phyloP scores from a whole-genome alignment of 2,329 filamentous ascomycete genomes.

The Lasiodiplodia hormozganensis region DNA sequence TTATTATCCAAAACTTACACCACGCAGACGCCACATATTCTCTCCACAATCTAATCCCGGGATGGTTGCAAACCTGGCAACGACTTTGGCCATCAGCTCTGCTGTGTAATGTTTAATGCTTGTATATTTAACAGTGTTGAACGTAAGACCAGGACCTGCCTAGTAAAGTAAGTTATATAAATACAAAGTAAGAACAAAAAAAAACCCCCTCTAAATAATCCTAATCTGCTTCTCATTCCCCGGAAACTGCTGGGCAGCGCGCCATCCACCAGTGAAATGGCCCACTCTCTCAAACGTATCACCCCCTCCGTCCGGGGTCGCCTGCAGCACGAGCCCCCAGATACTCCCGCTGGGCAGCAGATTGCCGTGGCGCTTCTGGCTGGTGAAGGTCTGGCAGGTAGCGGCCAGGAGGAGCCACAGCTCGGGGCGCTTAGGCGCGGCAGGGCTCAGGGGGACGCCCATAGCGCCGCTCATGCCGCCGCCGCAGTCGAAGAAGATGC shows the following conservation, averaged over 20 bases:
- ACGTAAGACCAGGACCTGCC: too few species aligned
- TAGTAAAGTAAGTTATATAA: background rate
- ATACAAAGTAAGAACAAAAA: background rate
- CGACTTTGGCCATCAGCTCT: too few species aligned
- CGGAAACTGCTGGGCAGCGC: conserved; percentile 17
- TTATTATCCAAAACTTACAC: too few species aligned
- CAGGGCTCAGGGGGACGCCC: background rate
- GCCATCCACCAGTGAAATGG: conserved; percentile 1
- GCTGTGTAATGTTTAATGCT: too few species aligned
- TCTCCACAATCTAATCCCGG: too few species aligned
- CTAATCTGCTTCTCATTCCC: conserved; percentile 7
- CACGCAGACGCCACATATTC: too few species aligned
- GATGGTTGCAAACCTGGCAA: too few species aligned
- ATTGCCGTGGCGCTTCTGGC: conserved; percentile 17
- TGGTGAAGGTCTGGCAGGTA: conserved; percentile 12
- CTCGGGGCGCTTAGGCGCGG: background rate
- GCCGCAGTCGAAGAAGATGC: conserved; percentile 11
- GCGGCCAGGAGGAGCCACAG: conserved; percentile 3
- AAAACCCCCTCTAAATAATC: background rate
- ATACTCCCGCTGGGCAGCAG: conserved; percentile 13
- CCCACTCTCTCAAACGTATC: conserved; percentile 2
- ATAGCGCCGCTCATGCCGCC: background rate
- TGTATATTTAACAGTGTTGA: too few species aligned
- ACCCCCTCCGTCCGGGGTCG: background rate
- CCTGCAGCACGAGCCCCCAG: background rate